Base-by-base conservation (phyloP, 2,329 filamentous ascomycete species). In the Trichophyton benhamiae region DNA sequence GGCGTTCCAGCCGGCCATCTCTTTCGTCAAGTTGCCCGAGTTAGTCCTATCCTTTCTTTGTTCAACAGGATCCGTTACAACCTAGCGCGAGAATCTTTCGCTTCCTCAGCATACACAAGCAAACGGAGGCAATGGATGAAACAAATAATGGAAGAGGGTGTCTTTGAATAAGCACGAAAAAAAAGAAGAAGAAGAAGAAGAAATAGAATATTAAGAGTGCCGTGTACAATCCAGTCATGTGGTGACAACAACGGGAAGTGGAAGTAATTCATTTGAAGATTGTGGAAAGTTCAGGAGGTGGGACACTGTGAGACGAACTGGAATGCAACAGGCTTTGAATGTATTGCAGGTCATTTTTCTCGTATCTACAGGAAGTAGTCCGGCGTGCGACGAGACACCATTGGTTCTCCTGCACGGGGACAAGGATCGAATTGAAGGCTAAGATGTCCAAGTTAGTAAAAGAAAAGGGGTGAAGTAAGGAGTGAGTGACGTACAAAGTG, bases 401-500 rank as follows among this genome's bases (percentile, higher is more conserved):
- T 97, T 25, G 94, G 94, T 76, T 99, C 94, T 69, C 94, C 94
- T 67, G 94, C 92, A 76, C 94, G 86, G 62, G 94, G 94, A 82
- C 94, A 97, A 61, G 94, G 94, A 74, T 99, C 94, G 76, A 97
- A 99, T 86, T 99, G 94, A 77, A 99, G 80, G 87, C 94, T 99
- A 70, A 20, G 44, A 20, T 7, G 9, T 42, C 3, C 9, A 9
- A 8, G 59, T 61, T 44, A 62, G 63, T 30, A 5, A n/a, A 41
- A 57, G 41, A 41, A 41, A n/a, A 58, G 8, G 15, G 22, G 30
- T 7, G 25, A 38, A 44, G 48, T 44, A 55, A 22, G 27, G 61
- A 8, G 41, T 4, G 11, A 13, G 13, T 49, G 36, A 86, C 91
- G 77, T 83, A 96, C 92, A 99, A 97, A 72, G 94, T 97, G 78